These are phyloP conservation scores for Diaporthe velutina DNA, from an alignment of 2,329 filamentous ascomycete species.

Conservation along the genomic window DNA sequence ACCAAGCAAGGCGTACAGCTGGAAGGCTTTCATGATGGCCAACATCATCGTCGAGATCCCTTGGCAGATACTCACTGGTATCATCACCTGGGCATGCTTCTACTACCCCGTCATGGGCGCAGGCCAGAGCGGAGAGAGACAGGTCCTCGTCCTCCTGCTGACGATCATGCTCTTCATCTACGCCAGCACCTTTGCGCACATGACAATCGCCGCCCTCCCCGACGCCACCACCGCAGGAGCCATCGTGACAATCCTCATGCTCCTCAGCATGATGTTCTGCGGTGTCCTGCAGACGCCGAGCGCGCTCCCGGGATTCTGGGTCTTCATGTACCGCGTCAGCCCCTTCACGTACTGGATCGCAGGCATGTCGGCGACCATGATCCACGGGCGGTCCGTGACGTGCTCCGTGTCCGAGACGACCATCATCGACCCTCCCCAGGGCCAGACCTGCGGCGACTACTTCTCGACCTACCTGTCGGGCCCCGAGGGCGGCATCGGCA, in stretches of 20 bases:
- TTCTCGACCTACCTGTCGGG: constrained; percentile 66
- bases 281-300: constrained; percentile 72
- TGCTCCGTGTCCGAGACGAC: constrained; percentile 71
- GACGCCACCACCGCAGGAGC: constrained; percentile 77
- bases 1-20: constrained; percentile 80
- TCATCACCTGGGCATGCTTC: constrained; percentile 75
- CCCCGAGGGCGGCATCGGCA: constrained; percentile 58
- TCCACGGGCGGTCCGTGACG: constrained; percentile 65
- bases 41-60: constrained; percentile 81
- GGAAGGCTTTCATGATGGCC: constrained; percentile 79
- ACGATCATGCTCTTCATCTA: constrained; percentile 77
- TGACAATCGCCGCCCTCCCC: constrained; percentile 79
- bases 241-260: constrained; percentile 70
- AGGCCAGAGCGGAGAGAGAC: constrained; percentile 62
- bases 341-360: constrained; percentile 78
- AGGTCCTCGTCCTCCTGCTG: constrained; percentile 75
- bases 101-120: constrained; percentile 74
- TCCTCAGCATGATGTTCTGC: constrained; percentile 72
- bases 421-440: constrained; percentile 73
- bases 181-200: constrained; percentile 78
- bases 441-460: constrained; percentile 74
- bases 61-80: constrained; percentile 74
- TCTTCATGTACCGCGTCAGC: constrained; percentile 79
- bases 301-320: constrained; percentile 79
- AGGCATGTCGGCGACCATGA: constrained; percentile 75